Percentiles rank a stretch among this genome's conserved stretches.
Conservation (phyloP, 1,139 yeast genomes). For the Pneumocystis sp. region DNA sequence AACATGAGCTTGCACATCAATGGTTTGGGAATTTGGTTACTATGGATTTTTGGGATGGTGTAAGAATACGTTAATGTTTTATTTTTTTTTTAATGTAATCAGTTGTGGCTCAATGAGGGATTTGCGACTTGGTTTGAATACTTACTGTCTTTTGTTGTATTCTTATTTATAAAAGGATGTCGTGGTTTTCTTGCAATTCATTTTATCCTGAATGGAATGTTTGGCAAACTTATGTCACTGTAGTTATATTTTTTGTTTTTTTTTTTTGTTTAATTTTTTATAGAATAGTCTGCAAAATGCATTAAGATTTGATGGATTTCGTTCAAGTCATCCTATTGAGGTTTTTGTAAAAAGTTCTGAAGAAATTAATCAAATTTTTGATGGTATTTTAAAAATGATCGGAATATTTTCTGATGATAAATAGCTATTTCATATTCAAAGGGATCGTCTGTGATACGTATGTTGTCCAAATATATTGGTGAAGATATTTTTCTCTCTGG, state of each 20-base stretch:
- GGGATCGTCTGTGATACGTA: constrained; percentile 65
- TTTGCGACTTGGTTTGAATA: constrained; percentile 44
- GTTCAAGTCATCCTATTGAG: constrained; percentile 52
- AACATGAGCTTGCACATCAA: constrained; percentile 84
- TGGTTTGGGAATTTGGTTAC: constrained; percentile 90
- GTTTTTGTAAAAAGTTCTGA: constrained; percentile 70
- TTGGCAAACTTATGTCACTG: constrained; percentile 59
- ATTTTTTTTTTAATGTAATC: background rate
- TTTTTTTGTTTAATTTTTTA: background rate
- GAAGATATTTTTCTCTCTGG: constrained; percentile 63
- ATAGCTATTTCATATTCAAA: constrained; percentile 74
- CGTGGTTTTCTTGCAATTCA: constrained; percentile 62
- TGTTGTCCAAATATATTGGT: constrained; percentile 65
- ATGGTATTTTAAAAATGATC: background rate
- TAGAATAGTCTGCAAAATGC: constrained; percentile 49
- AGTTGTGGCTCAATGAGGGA: constrained; percentile 74
- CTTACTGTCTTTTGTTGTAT: constrained; percentile 24
- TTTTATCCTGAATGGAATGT: constrained; percentile 79
- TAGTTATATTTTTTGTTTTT: background rate
- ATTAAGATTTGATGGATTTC: constrained; percentile 43
- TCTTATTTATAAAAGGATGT: constrained; percentile 32
- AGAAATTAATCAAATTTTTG: constrained; percentile 59
- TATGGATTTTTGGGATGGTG: constrained; percentile 92
- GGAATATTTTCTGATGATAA: constrained; percentile 24
- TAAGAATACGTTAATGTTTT: background rate